Conservation (phyloP, 1,284 basidiomycete genomes). For the Sporisorium graminicola region DNA sequence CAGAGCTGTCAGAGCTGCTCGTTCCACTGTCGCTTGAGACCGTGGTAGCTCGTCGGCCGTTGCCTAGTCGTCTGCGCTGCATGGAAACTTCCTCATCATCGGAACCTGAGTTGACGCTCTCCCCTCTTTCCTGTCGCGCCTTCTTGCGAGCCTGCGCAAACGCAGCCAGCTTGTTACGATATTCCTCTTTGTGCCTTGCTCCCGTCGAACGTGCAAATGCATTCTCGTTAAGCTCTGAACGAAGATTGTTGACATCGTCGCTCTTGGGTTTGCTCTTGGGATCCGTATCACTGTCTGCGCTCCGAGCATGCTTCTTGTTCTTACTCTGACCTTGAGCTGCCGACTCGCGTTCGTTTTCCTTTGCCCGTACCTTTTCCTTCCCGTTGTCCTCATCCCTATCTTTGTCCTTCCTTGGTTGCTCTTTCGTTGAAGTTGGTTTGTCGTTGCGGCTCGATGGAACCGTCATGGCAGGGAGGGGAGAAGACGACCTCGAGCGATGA, state of each 20-base stretch:
- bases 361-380: background rate
- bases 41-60: background rate
- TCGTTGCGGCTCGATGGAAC: background rate
- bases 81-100: background rate
- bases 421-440: background rate
- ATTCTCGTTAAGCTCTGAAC: slow-evolving; percentile 52
- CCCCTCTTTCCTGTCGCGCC: slow-evolving; percentile 18
- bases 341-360: background rate
- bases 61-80: background rate
- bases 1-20: slow-evolving; percentile 4
- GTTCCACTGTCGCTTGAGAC: slow-evolving; percentile 10
- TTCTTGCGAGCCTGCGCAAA: slow-evolving; percentile 35
- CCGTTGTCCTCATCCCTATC: background rate
- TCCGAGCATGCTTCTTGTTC: background rate
- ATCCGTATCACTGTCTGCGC: slow-evolving; percentile 2
- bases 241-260: slow-evolving; percentile 45
- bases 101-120: slow-evolving; percentile 16
- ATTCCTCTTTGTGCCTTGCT: slow-evolving; percentile 37
- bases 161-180: slow-evolving; percentile 32
- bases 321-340: slow-evolving; percentile 1
- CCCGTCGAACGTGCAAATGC: slow-evolving; percentile 48
- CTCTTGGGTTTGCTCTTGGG: slow-evolving; percentile 4
- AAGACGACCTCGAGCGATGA: slow-evolving; percentile 1
- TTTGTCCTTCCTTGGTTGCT: background rate
- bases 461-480: background rate